Percentiles rank a stretch among this genome's conserved stretches.
Conservation (phyloP, 805 yeast genomes). For the Cyberlindnera mississippiensis region DNA sequence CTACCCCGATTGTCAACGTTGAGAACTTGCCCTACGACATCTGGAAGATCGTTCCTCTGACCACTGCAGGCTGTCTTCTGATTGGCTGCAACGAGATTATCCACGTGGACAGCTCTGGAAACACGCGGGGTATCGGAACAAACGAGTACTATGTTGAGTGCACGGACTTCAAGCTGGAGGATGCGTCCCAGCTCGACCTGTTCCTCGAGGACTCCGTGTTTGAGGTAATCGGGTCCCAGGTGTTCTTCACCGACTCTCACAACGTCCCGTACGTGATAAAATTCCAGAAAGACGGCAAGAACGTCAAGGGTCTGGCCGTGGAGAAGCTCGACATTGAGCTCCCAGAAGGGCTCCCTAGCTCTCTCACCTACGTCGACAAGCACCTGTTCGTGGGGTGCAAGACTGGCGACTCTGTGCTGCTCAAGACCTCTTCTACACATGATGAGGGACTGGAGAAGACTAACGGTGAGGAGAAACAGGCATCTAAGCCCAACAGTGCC, state of each 20-base stretch:
- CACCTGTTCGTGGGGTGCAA: slow-evolving; percentile 56
- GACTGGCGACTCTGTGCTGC: slow-evolving; percentile 54
- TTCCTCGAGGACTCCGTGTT: slow-evolving; percentile 51
- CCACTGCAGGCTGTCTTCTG: slow-evolving; percentile 64
- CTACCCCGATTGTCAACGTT: slow-evolving; percentile 66
- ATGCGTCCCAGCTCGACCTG: slow-evolving; percentile 48
- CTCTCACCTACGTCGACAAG: slow-evolving; percentile 39
- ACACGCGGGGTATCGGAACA: slow-evolving; percentile 56
- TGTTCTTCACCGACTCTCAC: slow-evolving; percentile 37
- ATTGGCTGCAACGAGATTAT: slow-evolving; percentile 75
- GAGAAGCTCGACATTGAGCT: slow-evolving; percentile 1
- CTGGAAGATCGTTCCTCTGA: slow-evolving; percentile 61
- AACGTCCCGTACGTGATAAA: slow-evolving; percentile 27
- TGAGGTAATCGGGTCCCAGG: slow-evolving; percentile 29
- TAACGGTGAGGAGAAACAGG: neutral
- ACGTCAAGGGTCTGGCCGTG: slow-evolving; percentile 23
- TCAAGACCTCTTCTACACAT: slow-evolving; percentile 21
- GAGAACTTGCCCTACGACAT: slow-evolving; percentile 72
- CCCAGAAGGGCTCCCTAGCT: slow-evolving; percentile 21
- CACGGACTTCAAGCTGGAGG: slow-evolving; percentile 39
- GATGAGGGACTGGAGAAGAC: neutral
- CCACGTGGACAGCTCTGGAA: slow-evolving; percentile 78
- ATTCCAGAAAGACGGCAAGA: slow-evolving; percentile 36
- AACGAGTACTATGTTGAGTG: slow-evolving; percentile 47
- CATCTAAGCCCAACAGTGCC: slow-evolving; percentile 7